These are phyloP conservation scores for Fusarium udum DNA, from an alignment of 2,329 filamentous ascomycete genomes.

Conservation along the genomic window DNA sequence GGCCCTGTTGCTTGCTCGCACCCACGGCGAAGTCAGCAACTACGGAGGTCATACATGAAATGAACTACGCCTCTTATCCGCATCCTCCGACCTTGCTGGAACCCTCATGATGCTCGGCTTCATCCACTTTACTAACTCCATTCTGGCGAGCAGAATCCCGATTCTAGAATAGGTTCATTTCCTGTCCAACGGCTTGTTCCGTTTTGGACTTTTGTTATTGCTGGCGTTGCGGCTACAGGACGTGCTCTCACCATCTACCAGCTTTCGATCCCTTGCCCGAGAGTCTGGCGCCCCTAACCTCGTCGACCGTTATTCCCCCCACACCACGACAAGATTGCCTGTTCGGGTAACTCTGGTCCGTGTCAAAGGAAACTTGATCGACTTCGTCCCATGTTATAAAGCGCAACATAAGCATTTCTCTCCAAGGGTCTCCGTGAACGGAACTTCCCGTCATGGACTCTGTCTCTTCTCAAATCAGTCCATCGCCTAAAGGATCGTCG, in stretches of 20 bases:
- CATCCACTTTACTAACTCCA: conserved; percentile 29
- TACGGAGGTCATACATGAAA: neutral
- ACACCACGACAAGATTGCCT: conserved; percentile 43
- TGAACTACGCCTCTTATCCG: conserved; percentile 23
- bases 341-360: conserved; percentile 40
- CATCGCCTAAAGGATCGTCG: conserved; percentile 37
- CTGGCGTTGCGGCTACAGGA: neutral
- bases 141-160: conserved; percentile 21
- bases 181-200: conserved; percentile 23
- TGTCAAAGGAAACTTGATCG: conserved; percentile 38
- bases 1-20: neutral
- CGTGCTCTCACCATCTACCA: conserved; percentile 12
- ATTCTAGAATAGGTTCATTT: conserved; percentile 29
- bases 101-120: conserved; percentile 15
- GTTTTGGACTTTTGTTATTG: conserved; percentile 25
- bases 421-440: conserved; percentile 26
- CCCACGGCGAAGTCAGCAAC: conserved; percentile 2
- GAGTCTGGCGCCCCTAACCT: conserved; percentile 29
- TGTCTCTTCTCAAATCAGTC: conserved; percentile 29
- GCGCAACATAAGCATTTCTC: conserved; percentile 29
- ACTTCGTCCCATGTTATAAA: conserved; percentile 39
- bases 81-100: conserved; percentile 13
- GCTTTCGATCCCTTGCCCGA: conserved; percentile 32
- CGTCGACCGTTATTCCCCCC: conserved; percentile 34
- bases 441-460: conserved; percentile 31